These are phyloP conservation scores for Colletotrichum sp. DNA, from an alignment of 2,329 filamentous ascomycete species.

Conservation along the genomic window DNA sequence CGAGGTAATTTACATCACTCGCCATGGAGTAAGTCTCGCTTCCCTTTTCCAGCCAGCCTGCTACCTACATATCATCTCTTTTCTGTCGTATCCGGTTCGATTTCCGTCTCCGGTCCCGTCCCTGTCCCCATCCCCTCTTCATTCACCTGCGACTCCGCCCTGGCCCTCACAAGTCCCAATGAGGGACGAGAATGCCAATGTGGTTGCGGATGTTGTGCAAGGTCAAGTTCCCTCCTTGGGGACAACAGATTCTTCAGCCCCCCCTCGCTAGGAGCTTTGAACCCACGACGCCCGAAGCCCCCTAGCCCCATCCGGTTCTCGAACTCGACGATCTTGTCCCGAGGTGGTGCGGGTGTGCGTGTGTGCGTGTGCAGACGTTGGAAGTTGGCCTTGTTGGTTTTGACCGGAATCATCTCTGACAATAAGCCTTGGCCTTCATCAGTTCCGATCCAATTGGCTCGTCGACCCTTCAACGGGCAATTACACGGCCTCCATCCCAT, in stretches of 20 bases:
- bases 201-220: not conserved
- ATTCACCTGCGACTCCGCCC: not conserved
- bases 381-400: not conserved
- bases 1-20: constrained; percentile 74
- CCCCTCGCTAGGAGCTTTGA: not conserved
- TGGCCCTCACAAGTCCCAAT: not conserved
- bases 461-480: constrained; percentile 81
- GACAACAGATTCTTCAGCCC: not conserved
- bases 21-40: constrained; percentile 70
- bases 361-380: not conserved
- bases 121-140: not conserved
- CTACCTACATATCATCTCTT: not conserved
- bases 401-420: constrained; percentile 13
- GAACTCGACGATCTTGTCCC: not conserved
- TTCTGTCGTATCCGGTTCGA: constrained; percentile 4
- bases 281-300: not conserved
- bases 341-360: not conserved
- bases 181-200: not conserved
- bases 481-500: constrained; percentile 75
- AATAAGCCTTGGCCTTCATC: not conserved
- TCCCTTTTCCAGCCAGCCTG: not conserved
- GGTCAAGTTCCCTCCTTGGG: not conserved
- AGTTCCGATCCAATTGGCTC: constrained; percentile 92
- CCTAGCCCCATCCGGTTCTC: not conserved
- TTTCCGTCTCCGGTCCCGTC: constrained; percentile 15